These are phyloP conservation scores for Penicillium concentricum DNA, from an alignment of 2,329 filamentous ascomycete species.

Conservation along the genomic window DNA sequence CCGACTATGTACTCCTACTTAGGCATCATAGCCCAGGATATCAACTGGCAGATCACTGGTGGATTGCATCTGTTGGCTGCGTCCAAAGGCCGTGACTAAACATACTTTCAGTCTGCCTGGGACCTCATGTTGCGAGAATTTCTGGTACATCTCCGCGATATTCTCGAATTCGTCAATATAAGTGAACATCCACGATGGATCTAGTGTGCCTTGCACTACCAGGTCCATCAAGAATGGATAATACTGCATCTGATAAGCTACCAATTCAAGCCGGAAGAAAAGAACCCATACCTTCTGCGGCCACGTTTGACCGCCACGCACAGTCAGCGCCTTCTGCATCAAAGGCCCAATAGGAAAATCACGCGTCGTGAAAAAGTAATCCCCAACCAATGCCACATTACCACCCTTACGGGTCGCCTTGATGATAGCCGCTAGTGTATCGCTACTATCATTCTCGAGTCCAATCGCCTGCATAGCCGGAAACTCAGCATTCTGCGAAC, in stretches of 20 bases:
- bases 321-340: slow-evolving; percentile 36
- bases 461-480: slow-evolving; percentile 20
- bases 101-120: slow-evolving; percentile 33
- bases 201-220: slow-evolving; percentile 24
- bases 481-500: slow-evolving; percentile 21
- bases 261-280: neutral
- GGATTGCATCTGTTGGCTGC: slow-evolving; percentile 9
- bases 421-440: slow-evolving; percentile 29
- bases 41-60: slow-evolving; percentile 3
- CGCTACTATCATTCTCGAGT: slow-evolving; percentile 28
- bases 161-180: slow-evolving; percentile 34
- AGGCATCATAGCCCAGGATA: neutral
- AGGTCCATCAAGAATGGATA: slow-evolving; percentile 31
- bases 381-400: slow-evolving; percentile 29
- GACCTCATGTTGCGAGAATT: slow-evolving; percentile 25
- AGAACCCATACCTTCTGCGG: slow-evolving; percentile 24
- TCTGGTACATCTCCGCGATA: slow-evolving; percentile 25
- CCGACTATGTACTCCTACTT: too few relatives aligned
- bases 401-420: slow-evolving; percentile 33
- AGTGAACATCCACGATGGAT: slow-evolving; percentile 34
- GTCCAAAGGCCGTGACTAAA: slow-evolving; percentile 29
- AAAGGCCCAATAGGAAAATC: slow-evolving; percentile 33
- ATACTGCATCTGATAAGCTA: slow-evolving; percentile 20
- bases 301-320: slow-evolving; percentile 29
- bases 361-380: slow-evolving; percentile 30